These are phyloP conservation scores for Pseudogymnoascus sp. DNA, from an alignment of 2,329 filamentous ascomycete species.

Conservation along the genomic window DNA sequence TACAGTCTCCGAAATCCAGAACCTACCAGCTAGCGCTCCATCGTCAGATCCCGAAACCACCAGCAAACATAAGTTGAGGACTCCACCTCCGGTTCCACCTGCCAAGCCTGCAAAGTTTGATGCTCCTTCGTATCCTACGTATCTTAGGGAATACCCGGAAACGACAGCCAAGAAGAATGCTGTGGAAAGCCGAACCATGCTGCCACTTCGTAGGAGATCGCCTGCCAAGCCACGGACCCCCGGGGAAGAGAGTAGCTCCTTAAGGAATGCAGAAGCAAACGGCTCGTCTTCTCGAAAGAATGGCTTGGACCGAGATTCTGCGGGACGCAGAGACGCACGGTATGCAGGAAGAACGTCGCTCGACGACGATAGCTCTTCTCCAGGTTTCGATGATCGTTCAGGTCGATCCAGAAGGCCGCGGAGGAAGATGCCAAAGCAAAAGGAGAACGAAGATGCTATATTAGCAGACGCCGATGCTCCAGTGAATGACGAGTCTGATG, in stretches of 20 bases:
- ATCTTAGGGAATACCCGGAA: constrained; percentile 31
- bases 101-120: constrained; percentile 29
- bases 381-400: constrained; percentile 27
- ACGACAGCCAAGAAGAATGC: constrained; percentile 23
- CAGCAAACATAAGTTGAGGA: constrained; percentile 21
- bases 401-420: constrained; percentile 24
- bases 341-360: constrained; percentile 7
- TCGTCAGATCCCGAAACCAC: constrained; percentile 23
- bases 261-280: constrained; percentile 30
- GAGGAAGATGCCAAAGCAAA: constrained; percentile 24
- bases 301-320: too few species aligned
- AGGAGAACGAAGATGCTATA: constrained; percentile 29
- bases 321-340: neutral
- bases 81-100: constrained; percentile 20
- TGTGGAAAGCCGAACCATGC: constrained; percentile 25
- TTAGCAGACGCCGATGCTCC: constrained; percentile 32
- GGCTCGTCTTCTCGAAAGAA: constrained; percentile 23
- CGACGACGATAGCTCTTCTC: constrained; percentile 25
- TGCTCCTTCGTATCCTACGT: constrained; percentile 31
- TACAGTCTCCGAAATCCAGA: constrained; percentile 21
- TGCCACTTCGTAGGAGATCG: constrained; percentile 25
- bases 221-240: constrained; percentile 13
- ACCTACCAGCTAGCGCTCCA: constrained; percentile 20
- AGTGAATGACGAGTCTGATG: constrained; percentile 34
- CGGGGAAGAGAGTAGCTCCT: constrained; percentile 14